Base-by-base conservation (phyloP, 257 asterid species). In the Gentiana macrophylla region DNA sequence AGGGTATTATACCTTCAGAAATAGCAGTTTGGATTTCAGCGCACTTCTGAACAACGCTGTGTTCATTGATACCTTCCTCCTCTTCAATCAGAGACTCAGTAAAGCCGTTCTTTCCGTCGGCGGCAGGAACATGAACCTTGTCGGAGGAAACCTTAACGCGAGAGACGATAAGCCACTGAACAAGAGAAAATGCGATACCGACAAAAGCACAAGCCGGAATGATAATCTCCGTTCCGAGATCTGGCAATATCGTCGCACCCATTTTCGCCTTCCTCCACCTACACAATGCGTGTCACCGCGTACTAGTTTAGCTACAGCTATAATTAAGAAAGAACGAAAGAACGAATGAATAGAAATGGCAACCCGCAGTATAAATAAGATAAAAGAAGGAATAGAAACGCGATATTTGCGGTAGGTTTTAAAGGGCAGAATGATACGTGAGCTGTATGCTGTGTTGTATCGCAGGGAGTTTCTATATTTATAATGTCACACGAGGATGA, bases 1-100 rank as follows among this genome's bases (percentile, higher is more conserved):
- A 46, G 50, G 9, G 50, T 46, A 12, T 49, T 56, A 0, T n/a
- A 70, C 75, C 71, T 8, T 49, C 67, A 44, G 75, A 71, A 56
- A 71, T 71, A 55, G 72, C 76, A 51, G 56, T 65, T 35, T 71
- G 76, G 61, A 71, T 71, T 41, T 71, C 76, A 57, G 76, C 65
- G 57, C 76, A 71, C 49, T 71, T 71, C 53, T 33, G 55, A 65
- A 65, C 68, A 46, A 49, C 62, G 7, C 43, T 55, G 24, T 43
- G 65, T 6, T 60, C 13, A 12, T 66, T 65, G 34, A 65, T 43
- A 11, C 76, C 76, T 61, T 66, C 72, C 46, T 65, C 72, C 53
- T 57, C 76, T 56, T 61, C 76, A 56, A 71, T 71, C 65, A 71
- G 52, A 35, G 51, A 59, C 45, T 70, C 60, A 12, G n/a, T 49